Conservation (phyloP, 1,284 basidiomycete species). For the Heliocybe sulcata region DNA sequence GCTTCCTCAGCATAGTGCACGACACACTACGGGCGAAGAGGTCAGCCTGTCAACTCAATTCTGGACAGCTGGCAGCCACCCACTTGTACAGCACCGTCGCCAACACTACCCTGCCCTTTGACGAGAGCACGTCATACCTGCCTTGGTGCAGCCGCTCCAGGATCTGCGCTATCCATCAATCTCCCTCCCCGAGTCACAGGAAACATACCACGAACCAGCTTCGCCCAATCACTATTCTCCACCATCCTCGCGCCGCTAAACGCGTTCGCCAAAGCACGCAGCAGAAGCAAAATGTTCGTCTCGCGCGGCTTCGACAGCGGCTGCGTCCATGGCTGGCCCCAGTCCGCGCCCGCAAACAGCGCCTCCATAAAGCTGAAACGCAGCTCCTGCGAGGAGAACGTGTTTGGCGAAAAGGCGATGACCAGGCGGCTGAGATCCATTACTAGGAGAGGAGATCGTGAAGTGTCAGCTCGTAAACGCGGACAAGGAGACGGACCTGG, state of each 20-base stretch:
- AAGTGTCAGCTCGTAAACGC: no score
- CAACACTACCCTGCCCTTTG: slow-evolving; percentile 66
- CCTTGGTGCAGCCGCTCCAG: slow-evolving; percentile 42
- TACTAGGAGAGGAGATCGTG: no score
- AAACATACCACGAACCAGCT: slow-evolving; percentile 31
- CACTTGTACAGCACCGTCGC: slow-evolving; percentile 82
- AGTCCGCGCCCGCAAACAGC: slow-evolving; percentile 67
- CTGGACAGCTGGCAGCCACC: slow-evolving; percentile 15
- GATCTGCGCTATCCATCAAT: slow-evolving; percentile 32
- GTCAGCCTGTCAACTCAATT: slow-evolving; percentile 5
- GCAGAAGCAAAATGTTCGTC: slow-evolving; percentile 81
- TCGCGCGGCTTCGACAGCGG: slow-evolving; percentile 66
- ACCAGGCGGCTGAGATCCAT: slow-evolving; percentile 84
- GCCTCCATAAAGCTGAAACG: slow-evolving; percentile 50
- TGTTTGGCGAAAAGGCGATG: slow-evolving; percentile 55
- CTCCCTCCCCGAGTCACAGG: not conserved
- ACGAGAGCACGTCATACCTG: slow-evolving; percentile 51
- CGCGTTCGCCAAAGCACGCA: slow-evolving; percentile 79
- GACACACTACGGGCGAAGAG: slow-evolving; percentile 41
- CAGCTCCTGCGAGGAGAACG: slow-evolving; percentile 36
- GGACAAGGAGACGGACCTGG: slow-evolving; percentile 51
- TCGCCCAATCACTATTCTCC: slow-evolving; percentile 41
- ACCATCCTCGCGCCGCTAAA: slow-evolving; percentile 49
- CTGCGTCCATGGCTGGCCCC: slow-evolving; percentile 45
- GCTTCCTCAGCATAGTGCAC: slow-evolving; percentile 40